phyloP scores from a whole-genome alignment of 106 monocot species.

The Phalaenopsis aphrodite region DNA sequence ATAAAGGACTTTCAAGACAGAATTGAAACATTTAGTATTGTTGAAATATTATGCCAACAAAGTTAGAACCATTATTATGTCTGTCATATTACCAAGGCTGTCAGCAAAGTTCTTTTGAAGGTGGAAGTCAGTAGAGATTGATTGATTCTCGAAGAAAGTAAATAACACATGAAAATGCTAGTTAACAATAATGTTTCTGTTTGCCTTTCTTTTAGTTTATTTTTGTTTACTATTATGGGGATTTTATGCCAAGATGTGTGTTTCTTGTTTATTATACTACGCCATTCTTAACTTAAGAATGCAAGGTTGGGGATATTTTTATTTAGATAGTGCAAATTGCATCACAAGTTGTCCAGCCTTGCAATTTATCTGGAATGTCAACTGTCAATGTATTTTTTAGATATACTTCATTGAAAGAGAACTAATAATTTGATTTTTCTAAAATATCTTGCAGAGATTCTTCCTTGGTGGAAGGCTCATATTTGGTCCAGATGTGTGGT shows the following conservation, averaged over 20 bases:
- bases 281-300: neutral
- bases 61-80: neutral
- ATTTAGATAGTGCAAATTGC: neutral
- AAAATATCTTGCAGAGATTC: slow-evolving; percentile 39
- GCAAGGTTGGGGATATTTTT: neutral
- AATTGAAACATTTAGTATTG: neutral
- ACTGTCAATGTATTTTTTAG: neutral
- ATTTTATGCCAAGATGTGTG: neutral
- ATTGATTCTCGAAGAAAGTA: neutral
- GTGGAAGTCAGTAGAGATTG: neutral
- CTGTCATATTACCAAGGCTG: neutral
- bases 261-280: neutral
- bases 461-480: slow-evolving; percentile 44
- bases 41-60: neutral
- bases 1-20: neutral
- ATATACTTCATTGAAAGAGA: neutral
- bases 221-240: slow-evolving; percentile 1
- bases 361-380: neutral
- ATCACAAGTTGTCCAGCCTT: neutral
- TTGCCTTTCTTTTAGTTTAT: neutral
- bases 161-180: neutral
- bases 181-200: neutral
- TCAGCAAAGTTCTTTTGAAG: neutral
- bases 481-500: slow-evolving; percentile 68
- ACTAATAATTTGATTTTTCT: neutral